A percentile compares a stretch with the other conserved stretches of the same genome.
phyloP scores from a whole-genome alignment of 306 rosid genomes.

The Begonia peltatifolia region DNA sequence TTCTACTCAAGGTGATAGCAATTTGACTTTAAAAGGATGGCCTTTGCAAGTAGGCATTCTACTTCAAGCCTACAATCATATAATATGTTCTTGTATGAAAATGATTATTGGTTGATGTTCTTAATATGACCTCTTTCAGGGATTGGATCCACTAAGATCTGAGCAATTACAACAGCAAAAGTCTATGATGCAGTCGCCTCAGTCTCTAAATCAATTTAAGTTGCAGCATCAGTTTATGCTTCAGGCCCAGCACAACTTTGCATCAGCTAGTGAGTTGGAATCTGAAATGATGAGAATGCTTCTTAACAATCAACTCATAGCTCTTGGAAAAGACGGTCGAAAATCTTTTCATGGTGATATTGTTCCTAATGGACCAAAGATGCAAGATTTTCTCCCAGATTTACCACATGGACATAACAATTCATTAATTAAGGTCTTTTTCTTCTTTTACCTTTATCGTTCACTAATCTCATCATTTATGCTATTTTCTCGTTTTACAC shows the following conservation, averaged over 20 bases:
- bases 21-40: constrained; percentile 58
- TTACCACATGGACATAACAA: constrained; percentile 34
- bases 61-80: not conserved
- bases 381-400: constrained; percentile 32
- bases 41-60: constrained; percentile 44
- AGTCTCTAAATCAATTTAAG: constrained; percentile 32
- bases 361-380: constrained; percentile 26
- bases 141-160: constrained; percentile 32
- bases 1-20: constrained; percentile 39
- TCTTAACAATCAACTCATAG: constrained; percentile 25
- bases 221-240: constrained; percentile 39
- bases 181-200: constrained; percentile 37
- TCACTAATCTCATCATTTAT: no score
- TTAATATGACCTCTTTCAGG: constrained; percentile 29
- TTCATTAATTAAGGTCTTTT: constrained; percentile 32
- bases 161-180: constrained; percentile 34
- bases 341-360: constrained; percentile 19
- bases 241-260: constrained; percentile 34
- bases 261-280: constrained; percentile 34
- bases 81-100: no score
- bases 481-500: not conserved
- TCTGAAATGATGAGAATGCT: constrained; percentile 21
- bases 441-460: not conserved
- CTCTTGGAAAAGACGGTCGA: constrained; percentile 33
- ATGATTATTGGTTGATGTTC: not conserved